Conservation (phyloP, 2,329 filamentous ascomycete species). For the Diaporthe aspalathi region DNA sequence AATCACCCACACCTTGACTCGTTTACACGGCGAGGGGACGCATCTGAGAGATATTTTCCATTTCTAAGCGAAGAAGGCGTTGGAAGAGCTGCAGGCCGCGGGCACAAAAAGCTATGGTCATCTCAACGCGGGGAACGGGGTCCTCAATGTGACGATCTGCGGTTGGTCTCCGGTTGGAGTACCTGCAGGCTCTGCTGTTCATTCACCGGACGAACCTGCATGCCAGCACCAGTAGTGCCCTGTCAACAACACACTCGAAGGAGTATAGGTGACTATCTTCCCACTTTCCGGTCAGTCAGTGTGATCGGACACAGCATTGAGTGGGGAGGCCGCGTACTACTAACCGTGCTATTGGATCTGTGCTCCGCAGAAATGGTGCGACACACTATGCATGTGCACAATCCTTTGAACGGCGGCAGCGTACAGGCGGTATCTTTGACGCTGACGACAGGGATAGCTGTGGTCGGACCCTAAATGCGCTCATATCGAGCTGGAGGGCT, state of each 20-base stretch:
- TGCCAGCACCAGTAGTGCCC: not conserved
- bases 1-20: not conserved
- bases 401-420: not conserved
- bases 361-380: not conserved
- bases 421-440: not conserved
- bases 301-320: not conserved
- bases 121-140: not conserved
- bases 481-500: not conserved
- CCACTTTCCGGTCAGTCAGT: not conserved
- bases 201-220: slow-evolving; percentile 1
- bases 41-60: not conserved
- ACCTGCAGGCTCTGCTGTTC: not conserved
- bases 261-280: not conserved
- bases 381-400: not conserved
- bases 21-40: not conserved
- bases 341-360: not conserved
- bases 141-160: not conserved
- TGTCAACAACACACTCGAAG: not conserved
- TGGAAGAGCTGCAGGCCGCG: not conserved
- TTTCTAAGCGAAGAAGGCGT: not conserved
- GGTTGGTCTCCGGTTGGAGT: not conserved
- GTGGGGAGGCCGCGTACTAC: slow-evolving; percentile 5
- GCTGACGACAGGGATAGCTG: not conserved
- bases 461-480: not conserved
- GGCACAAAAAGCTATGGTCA: not conserved